These are phyloP conservation scores for Vigna trinervia DNA, from an alignment of 306 rosid genomes.

Conservation along the genomic window DNA sequence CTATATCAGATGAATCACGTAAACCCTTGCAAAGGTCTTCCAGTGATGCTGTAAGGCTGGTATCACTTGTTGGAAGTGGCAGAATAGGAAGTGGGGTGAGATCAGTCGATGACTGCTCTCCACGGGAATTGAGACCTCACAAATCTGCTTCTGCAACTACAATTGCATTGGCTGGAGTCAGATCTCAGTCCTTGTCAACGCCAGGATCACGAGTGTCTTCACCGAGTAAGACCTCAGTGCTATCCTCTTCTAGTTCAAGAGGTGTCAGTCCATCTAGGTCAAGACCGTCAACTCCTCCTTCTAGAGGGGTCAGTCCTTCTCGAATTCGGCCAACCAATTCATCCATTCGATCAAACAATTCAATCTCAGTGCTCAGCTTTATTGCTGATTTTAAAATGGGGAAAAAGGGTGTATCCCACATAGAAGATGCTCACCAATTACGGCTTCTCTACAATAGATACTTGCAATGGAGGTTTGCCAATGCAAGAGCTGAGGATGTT, in stretches of 20 bases:
- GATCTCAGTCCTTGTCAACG: conserved; percentile 58
- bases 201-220: conserved; percentile 61
- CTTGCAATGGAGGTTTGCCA: conserved; percentile 85
- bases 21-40: conserved; percentile 59
- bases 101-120: conserved; percentile 50
- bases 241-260: conserved; percentile 55
- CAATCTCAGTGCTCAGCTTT: conserved; percentile 84
- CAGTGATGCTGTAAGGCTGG: conserved; percentile 50
- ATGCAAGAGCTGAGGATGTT: conserved; percentile 77
- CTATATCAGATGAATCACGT: conserved; percentile 49
- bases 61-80: conserved; percentile 50
- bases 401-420: conserved; percentile 61
- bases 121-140: conserved; percentile 54
- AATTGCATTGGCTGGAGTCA: conserved; percentile 40
- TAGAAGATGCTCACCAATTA: conserved; percentile 87
- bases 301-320: conserved; percentile 74
- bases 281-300: conserved; percentile 81
- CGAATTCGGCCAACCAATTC: conserved; percentile 53
- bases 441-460: conserved; percentile 76
- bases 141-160: conserved; percentile 51
- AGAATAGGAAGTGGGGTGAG: conserved; percentile 52
- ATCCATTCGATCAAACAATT: conserved; percentile 57
- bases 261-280: conserved; percentile 82
- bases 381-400: conserved; percentile 79
- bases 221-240: conserved; percentile 53